Evolutionary conservation across 2,329 filamentous ascomycete species (phyloP).

Genomic region (Epichloe bromicola): DNA sequence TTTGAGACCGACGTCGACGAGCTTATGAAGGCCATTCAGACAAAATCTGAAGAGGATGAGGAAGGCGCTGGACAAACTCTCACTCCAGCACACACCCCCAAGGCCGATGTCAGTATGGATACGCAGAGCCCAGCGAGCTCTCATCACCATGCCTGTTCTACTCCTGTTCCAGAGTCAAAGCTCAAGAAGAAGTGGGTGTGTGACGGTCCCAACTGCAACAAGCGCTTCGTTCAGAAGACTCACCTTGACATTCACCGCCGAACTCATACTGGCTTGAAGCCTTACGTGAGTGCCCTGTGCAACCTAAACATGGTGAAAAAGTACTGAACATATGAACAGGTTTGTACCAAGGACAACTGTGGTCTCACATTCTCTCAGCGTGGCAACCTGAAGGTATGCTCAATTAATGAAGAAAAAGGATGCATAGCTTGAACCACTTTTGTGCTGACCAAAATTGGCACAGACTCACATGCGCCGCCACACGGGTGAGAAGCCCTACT

Average conservation of each 20-base stretch:
- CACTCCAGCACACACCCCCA: constrained; percentile 13
- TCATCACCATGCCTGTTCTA: constrained; percentile 14
- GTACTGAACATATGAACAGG: constrained; percentile 21
- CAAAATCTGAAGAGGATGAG: constrained; percentile 36
- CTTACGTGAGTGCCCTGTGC: constrained; percentile 52
- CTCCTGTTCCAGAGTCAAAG: constrained; percentile 15
- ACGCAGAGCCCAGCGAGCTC: constrained; percentile 19
- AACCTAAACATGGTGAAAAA: not conserved
- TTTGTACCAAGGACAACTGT: constrained; percentile 61
- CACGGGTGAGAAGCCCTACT: constrained; percentile 74
- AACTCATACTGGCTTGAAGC: constrained; percentile 80
- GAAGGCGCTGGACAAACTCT: constrained; percentile 14
- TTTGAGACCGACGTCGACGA: constrained; percentile 78
- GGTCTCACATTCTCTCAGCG: constrained; percentile 75
- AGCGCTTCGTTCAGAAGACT: constrained; percentile 82
- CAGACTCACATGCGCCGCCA: constrained; percentile 80
- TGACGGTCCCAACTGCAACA: constrained; percentile 58
- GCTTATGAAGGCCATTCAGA: constrained; percentile 79
- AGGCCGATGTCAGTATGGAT: constrained; percentile 3
- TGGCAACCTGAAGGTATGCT: constrained; percentile 70
- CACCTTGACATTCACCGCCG: constrained; percentile 83
- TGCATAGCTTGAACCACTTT: not conserved
- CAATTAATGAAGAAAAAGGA: not conserved
- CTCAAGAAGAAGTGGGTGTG: constrained; percentile 57
- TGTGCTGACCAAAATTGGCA: not conserved